These are phyloP conservation scores for Marasmius sp. DNA, from an alignment of 1,284 basidiomycete genomes.

Conservation along the genomic window DNA sequence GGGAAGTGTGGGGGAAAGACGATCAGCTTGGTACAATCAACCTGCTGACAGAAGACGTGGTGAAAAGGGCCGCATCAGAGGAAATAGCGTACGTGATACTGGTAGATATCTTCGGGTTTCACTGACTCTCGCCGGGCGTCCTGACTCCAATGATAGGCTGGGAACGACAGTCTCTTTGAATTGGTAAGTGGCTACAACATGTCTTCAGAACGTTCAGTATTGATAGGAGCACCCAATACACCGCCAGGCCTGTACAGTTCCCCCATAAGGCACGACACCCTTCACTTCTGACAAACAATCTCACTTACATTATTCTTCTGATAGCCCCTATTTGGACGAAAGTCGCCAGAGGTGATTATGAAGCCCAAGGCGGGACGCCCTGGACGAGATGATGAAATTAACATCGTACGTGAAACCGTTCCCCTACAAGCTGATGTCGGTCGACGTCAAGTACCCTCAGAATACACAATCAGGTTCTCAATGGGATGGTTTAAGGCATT, in stretches of 20 bases:
- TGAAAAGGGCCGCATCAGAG: slow-evolving; percentile 57
- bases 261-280: slow-evolving; percentile 49
- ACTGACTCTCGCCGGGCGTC: not conserved
- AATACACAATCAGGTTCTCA: slow-evolving; percentile 77
- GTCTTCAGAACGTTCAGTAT: not conserved
- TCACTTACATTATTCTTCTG: not conserved
- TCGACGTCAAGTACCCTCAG: slow-evolving; percentile 32
- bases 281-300: slow-evolving; percentile 1
- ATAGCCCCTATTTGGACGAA: slow-evolving; percentile 59
- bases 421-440: not conserved
- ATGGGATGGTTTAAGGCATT: slow-evolving; percentile 73
- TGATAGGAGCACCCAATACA: not conserved
- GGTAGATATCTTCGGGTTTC: slow-evolving; percentile 7
- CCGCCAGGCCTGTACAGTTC: slow-evolving; percentile 64
- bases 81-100: slow-evolving; percentile 54
- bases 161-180: slow-evolving; percentile 61
- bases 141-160: slow-evolving; percentile 33
- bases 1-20: slow-evolving; percentile 70
- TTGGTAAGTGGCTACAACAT: slow-evolving; percentile 42
- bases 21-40: slow-evolving; percentile 75
- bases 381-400: slow-evolving; percentile 57
- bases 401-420: slow-evolving; percentile 47
- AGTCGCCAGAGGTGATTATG: slow-evolving; percentile 50
- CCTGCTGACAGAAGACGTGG: slow-evolving; percentile 63
- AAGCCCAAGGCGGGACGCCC: slow-evolving; percentile 28